Percentiles rank a stretch among this genome's conserved stretches.
phyloP scores from a whole-genome alignment of 768 basidiomycete species.

The Panaeolus papilionaceus region DNA sequence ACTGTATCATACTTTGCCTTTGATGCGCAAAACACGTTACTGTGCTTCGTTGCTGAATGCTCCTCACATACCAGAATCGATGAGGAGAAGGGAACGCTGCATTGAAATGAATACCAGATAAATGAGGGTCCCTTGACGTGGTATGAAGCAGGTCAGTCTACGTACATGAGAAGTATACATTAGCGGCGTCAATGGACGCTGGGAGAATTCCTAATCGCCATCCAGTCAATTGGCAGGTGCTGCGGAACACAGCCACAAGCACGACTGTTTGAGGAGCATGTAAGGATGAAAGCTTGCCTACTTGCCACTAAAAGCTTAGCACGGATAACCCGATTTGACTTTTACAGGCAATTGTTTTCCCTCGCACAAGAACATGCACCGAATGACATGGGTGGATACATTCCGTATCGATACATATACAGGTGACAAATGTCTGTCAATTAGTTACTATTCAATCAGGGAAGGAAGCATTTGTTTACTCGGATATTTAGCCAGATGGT shows the following conservation, averaged over 20 bases:
- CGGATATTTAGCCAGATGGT: neutral
- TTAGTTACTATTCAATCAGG: constrained; percentile 4
- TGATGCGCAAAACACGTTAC: neutral
- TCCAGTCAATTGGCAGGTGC: neutral
- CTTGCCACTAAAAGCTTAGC: neutral
- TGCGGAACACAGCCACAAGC: constrained; percentile 2
- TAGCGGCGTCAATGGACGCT: constrained; percentile 3
- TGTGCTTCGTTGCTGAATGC: neutral
- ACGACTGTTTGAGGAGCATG: neutral
- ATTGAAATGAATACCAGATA: neutral
- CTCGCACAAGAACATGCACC: neutral
- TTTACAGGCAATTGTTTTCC: neutral
- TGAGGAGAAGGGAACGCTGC: neutral
- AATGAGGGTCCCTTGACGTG: neutral
- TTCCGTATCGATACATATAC: neutral
- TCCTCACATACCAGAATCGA: neutral
- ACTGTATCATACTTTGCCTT: neutral
- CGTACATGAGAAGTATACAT: neutral
- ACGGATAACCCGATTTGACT: neutral
- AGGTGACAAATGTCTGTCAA: constrained; percentile 5
- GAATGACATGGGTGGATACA: neutral
- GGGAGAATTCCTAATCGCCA: neutral
- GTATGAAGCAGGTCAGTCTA: neutral
- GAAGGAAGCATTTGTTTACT: constrained; percentile 11
- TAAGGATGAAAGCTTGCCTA: neutral